These are phyloP conservation scores for Rhazya stricta DNA, from an alignment of 257 asterid species.

Conservation along the genomic window DNA sequence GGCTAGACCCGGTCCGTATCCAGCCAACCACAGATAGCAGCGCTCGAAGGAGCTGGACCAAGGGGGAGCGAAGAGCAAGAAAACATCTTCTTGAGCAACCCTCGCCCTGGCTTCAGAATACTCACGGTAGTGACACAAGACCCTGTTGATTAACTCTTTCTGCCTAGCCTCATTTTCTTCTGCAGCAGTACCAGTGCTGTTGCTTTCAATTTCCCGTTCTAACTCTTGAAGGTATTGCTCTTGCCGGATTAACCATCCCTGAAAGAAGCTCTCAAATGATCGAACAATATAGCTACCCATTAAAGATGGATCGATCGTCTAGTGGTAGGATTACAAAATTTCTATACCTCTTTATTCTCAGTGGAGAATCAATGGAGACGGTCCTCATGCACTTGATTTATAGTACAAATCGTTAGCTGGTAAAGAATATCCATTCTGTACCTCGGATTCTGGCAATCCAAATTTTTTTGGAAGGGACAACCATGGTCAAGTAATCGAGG, in stretches of 20 bases:
- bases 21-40: conserved; percentile 32
- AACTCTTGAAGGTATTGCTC: conserved; percentile 18
- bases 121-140: conserved; percentile 20
- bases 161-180: conserved; percentile 11
- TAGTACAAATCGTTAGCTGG: no score
- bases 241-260: conserved; percentile 22
- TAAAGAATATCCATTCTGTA: no score
- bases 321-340: no score
- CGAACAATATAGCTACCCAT: neutral
- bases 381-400: no score
- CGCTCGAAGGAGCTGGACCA: conserved; percentile 35
- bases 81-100: conserved; percentile 25
- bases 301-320: no score
- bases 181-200: neutral
- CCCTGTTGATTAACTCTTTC: conserved; percentile 17
- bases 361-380: no score
- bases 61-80: conserved; percentile 24
- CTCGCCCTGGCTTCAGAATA: conserved; percentile 30
- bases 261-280: conserved; percentile 23
- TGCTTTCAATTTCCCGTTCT: neutral
- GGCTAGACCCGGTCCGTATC: conserved; percentile 27
- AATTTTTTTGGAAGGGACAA: no score
- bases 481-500: no score
- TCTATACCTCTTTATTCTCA: no score
- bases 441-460: no score